Percentiles rank a stretch among this genome's conserved stretches.
phyloP scores from a whole-genome alignment of 2,329 filamentous ascomycete species.

The Chrysoporthe cubensis region DNA sequence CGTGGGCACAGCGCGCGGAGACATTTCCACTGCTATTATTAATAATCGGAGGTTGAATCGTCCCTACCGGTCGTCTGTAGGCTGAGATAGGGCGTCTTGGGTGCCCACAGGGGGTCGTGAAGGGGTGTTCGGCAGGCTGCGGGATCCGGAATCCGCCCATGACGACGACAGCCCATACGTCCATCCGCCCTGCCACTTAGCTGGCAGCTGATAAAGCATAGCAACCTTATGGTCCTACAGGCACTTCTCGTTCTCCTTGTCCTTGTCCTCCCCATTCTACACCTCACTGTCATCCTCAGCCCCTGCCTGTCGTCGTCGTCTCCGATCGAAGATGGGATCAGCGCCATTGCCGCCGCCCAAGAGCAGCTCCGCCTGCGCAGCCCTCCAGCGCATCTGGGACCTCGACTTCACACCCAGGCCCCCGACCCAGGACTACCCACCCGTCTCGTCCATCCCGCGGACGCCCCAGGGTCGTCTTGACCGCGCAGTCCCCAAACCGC shows the following conservation, averaged over 20 bases:
- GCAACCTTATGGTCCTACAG: neutral
- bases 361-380: constrained; percentile 13
- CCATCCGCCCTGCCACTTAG: neutral
- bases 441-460: constrained; percentile 40
- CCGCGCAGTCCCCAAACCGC: constrained; percentile 32
- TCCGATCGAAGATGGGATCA: neutral
- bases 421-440: constrained; percentile 30
- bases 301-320: neutral
- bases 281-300: neutral
- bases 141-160: neutral
- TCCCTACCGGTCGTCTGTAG: neutral
- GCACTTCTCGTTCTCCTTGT: neutral
- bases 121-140: neutral
- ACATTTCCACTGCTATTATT: neutral
- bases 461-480: constrained; percentile 46
- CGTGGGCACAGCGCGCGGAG: neutral
- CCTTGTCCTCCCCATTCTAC: neutral
- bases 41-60: neutral
- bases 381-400: constrained; percentile 16
- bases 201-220: neutral
- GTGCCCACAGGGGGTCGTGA: neutral
- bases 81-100: neutral
- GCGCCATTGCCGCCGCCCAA: neutral
- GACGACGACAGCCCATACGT: neutral
- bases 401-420: constrained; percentile 15